Conservation (phyloP, 129 eudicot species). For the Gnaphalium uliginosum region DNA sequence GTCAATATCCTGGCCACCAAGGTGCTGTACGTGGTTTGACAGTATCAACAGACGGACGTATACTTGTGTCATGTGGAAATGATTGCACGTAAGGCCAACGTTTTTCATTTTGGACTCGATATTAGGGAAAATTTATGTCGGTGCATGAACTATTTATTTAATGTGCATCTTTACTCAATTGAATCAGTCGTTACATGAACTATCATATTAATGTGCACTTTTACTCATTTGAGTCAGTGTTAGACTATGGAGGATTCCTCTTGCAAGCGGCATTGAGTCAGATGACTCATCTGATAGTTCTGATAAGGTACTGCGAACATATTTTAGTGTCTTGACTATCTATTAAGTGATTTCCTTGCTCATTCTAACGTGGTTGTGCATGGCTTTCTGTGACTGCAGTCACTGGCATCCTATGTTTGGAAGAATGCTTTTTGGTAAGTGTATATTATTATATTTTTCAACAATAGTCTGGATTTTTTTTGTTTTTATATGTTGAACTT, state of each 20-base stretch:
- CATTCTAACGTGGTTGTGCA: slow-evolving; percentile 18
- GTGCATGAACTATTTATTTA: neutral
- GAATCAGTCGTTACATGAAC: neutral
- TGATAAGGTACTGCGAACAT: slow-evolving; percentile 49
- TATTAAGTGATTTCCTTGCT: neutral
- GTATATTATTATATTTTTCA: neutral
- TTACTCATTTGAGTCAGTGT: slow-evolving; percentile 55
- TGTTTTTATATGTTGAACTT: neutral
- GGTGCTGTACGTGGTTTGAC: slow-evolving; percentile 87
- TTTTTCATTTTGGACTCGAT: neutral
- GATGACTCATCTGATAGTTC: slow-evolving; percentile 40
- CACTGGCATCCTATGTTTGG: slow-evolving; percentile 66
- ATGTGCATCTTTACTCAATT: slow-evolving; percentile 1
- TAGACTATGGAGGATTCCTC: slow-evolving; percentile 90
- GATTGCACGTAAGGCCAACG: slow-evolving; percentile 78
- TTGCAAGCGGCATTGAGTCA: slow-evolving; percentile 48
- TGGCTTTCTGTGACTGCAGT: slow-evolving; percentile 47
- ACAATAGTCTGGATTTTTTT: neutral
- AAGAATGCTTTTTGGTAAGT: slow-evolving; percentile 74
- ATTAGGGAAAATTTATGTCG: neutral
- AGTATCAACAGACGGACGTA: slow-evolving; percentile 82
- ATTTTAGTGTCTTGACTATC: slow-evolving; percentile 11
- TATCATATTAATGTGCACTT: neutral
- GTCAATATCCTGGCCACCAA: slow-evolving; percentile 85
- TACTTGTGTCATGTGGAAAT: slow-evolving; percentile 92